These are phyloP conservation scores for Gaertneriomyces sp. DNA, from an alignment of 192 early-diverging fungal genomes.

Conservation along the genomic window DNA sequence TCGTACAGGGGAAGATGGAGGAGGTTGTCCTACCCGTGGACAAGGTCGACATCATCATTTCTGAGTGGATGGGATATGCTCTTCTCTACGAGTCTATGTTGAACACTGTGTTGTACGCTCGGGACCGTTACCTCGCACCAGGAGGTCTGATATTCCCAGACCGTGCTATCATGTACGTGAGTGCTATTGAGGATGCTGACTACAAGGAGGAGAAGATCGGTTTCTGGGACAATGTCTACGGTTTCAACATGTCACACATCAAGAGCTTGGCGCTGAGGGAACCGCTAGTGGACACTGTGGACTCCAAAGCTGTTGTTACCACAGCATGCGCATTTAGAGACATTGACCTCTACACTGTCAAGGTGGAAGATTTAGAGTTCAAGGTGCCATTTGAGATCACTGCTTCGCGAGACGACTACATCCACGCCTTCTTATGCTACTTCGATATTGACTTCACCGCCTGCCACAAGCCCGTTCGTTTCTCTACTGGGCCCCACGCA, in stretches of 20 bases:
- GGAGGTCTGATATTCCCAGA: constrained; percentile 88
- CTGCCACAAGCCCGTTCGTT: constrained; percentile 78
- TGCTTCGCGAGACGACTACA: constrained; percentile 75
- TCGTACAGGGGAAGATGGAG: constrained; percentile 97
- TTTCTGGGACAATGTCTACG: constrained; percentile 94
- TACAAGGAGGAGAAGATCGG: constrained; percentile 89
- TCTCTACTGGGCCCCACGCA: constrained; percentile 76
- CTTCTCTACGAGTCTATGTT: constrained; percentile 98
- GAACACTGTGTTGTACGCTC: constrained; percentile 96
- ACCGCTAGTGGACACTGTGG: constrained; percentile 95
- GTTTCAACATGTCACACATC: constrained; percentile 96
- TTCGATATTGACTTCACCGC: constrained; percentile 96
- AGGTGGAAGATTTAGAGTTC: constrained; percentile 83
- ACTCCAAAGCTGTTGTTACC: constrained; percentile 78
- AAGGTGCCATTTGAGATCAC: constrained; percentile 75
- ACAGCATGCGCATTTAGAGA: constrained; percentile 73
- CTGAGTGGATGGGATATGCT: constrained; percentile 99
- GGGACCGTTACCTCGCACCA: constrained; percentile 88
- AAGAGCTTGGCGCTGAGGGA: constrained; percentile 80
- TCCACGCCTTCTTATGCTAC: constrained; percentile 92
- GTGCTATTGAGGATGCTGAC: constrained; percentile 91
- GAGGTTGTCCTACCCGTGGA: constrained; percentile 89
- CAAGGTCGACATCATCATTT: constrained; percentile 98
- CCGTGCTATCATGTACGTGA: constrained; percentile 81
- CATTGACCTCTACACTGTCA: constrained; percentile 83